phyloP scores from a whole-genome alignment of 371 early-diverging fungal genomes.

The Mucor circinelloides region DNA sequence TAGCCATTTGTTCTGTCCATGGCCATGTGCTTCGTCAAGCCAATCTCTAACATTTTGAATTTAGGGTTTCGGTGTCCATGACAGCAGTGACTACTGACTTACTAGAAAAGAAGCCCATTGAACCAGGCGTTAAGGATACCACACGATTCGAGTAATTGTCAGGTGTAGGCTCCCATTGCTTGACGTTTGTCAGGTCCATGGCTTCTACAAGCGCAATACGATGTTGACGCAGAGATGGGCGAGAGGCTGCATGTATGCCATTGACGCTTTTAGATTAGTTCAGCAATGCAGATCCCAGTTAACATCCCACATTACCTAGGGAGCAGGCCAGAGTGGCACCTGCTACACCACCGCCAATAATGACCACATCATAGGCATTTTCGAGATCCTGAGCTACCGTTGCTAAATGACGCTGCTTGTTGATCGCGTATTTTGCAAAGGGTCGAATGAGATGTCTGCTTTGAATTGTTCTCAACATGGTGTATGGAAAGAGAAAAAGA shows the following conservation, averaged over 20 bases:
- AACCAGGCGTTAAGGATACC: constrained; percentile 65
- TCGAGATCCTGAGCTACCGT: constrained; percentile 24
- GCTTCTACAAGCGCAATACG: constrained; percentile 78
- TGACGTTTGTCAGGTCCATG: constrained; percentile 59
- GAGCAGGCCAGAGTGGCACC: constrained; percentile 86
- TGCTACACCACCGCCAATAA: constrained; percentile 95
- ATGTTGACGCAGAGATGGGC: constrained; percentile 51
- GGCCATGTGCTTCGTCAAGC: constrained; percentile 64
- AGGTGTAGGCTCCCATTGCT: constrained; percentile 47
- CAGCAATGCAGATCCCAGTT: not conserved
- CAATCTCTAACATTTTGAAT: constrained; percentile 53
- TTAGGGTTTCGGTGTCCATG: not conserved
- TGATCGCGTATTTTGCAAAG: not conserved
- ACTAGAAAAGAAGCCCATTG: constrained; percentile 56
- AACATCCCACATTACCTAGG: constrained; percentile 54
- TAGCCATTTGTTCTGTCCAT: constrained; percentile 58
- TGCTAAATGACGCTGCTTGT: constrained; percentile 15
- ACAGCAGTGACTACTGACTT: not conserved
- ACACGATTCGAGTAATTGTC: constrained; percentile 76
- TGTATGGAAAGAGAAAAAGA: not conserved
- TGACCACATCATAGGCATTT: constrained; percentile 72
- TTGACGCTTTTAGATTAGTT: too few relatives aligned
- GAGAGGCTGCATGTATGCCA: constrained; percentile 41
- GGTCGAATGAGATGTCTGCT: not conserved
- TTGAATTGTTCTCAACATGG: constrained; percentile 8